Conservation (phyloP, 2,329 filamentous ascomycete species). For the Cryphonectria parasitica region DNA sequence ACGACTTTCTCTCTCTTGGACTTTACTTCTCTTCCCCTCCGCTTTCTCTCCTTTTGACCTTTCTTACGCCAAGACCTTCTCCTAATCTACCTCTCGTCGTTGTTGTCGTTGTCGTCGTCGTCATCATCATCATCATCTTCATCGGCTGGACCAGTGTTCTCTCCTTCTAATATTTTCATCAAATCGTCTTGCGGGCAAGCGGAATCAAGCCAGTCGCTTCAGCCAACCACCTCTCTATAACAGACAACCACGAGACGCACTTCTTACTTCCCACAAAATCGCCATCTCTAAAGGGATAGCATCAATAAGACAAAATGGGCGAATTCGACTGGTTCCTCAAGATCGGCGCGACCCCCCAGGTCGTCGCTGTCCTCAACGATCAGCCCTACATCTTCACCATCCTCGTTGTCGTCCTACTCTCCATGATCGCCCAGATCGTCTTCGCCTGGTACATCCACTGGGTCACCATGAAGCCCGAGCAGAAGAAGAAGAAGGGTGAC, state of each 20-base stretch:
- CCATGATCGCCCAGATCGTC: conserved; percentile 49
- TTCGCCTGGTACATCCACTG: conserved; percentile 63
- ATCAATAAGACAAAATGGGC: conserved; percentile 43
- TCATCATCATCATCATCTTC: background rate
- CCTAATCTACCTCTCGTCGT: background rate
- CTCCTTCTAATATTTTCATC: conserved; percentile 20
- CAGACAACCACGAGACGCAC: background rate
- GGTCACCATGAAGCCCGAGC: conserved; percentile 64
- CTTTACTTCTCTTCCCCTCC: conserved; percentile 8
- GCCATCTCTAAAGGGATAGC: background rate
- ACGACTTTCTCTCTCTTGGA: background rate
- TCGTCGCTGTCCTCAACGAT: conserved; percentile 63
- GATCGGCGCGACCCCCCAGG: conserved; percentile 61
- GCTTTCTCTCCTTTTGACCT: background rate
- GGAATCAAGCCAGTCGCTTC: conserved; percentile 18
- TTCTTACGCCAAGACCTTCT: background rate
- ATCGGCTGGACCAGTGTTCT: conserved; percentile 30
- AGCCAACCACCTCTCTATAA: background rate
- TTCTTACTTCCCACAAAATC: conserved; percentile 1
- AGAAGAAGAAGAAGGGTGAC: conserved; percentile 51
- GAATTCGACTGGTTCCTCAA: conserved; percentile 61
- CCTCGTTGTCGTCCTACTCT: conserved; percentile 58
- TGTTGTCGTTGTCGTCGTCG: conserved; percentile 2
- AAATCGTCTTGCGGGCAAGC: conserved; percentile 28
- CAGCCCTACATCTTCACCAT: conserved; percentile 63